These are phyloP conservation scores for Ascochyta koolunga DNA, from an alignment of 2,329 filamentous ascomycete genomes.

Conservation along the genomic window DNA sequence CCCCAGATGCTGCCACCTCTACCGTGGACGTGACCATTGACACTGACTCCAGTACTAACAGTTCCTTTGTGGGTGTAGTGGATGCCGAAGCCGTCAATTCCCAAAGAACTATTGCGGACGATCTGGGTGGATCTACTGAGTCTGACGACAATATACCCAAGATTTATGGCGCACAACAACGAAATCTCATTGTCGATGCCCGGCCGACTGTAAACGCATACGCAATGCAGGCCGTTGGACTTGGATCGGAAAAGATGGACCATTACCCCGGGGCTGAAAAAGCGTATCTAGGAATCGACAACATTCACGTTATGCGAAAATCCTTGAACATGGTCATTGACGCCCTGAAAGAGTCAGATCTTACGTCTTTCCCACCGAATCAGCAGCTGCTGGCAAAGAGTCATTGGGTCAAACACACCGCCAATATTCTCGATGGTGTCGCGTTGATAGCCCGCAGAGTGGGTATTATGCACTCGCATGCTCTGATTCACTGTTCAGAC, in stretches of 20 bases:
- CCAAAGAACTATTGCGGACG: slow-evolving; percentile 30
- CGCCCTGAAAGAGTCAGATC: slow-evolving; percentile 88
- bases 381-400: slow-evolving; percentile 81
- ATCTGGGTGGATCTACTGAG: slow-evolving; percentile 45
- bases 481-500: slow-evolving; percentile 96
- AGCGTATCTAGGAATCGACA: slow-evolving; percentile 93
- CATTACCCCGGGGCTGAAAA: slow-evolving; percentile 93
- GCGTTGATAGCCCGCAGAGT: slow-evolving; percentile 85
- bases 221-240: slow-evolving; percentile 90
- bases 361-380: slow-evolving; percentile 81
- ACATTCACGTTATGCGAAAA: slow-evolving; percentile 97
- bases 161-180: slow-evolving; percentile 90
- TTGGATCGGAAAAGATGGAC: slow-evolving; percentile 97
- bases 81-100: slow-evolving; percentile 29
- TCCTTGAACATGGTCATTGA: slow-evolving; percentile 88
- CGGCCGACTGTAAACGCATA: slow-evolving; percentile 92
- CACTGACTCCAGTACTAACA: slow-evolving; percentile 41
- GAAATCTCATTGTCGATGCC: slow-evolving; percentile 94
- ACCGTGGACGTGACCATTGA: slow-evolving; percentile 44
- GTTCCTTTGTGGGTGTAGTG: slow-evolving; percentile 42
- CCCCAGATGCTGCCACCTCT: slow-evolving; percentile 17
- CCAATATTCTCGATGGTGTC: slow-evolving; percentile 81
- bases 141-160: slow-evolving; percentile 41
- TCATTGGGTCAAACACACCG: slow-evolving; percentile 89
- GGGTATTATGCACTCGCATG: slow-evolving; percentile 90